A percentile compares a stretch with the other conserved stretches of the same genome.
Evolutionary conservation across 805 yeast genomes (phyloP).

Genomic region (Spathaspora arborariae): DNA sequence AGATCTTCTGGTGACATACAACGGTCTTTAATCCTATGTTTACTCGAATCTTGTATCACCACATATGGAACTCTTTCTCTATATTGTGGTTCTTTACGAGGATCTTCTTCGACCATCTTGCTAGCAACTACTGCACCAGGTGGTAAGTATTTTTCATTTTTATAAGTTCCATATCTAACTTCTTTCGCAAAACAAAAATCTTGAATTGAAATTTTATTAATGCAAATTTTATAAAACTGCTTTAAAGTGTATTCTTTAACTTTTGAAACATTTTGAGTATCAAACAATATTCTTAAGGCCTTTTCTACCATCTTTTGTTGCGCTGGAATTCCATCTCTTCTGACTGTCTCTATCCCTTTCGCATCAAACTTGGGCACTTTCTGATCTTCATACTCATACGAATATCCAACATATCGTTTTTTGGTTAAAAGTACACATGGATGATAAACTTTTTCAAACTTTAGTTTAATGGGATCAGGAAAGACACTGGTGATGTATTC

Average conservation of each 20-base stretch:
- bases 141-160: slow-evolving; percentile 68
- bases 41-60: slow-evolving; percentile 55
- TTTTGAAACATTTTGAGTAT: slow-evolving; percentile 62
- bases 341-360: slow-evolving; percentile 91
- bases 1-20: slow-evolving; percentile 77
- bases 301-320: slow-evolving; percentile 79
- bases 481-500: slow-evolving; percentile 54
- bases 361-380: slow-evolving; percentile 76
- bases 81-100: slow-evolving; percentile 79
- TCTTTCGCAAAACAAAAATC: slow-evolving; percentile 93
- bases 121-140: slow-evolving; percentile 89
- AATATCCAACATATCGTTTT: slow-evolving; percentile 87
- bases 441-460: slow-evolving; percentile 90
- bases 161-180: slow-evolving; percentile 80
- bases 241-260: slow-evolving; percentile 62
- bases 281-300: slow-evolving; percentile 64
- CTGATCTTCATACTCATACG: slow-evolving; percentile 60
- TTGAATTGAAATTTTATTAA: slow-evolving; percentile 61
- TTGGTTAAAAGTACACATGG: slow-evolving; percentile 78
- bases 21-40: slow-evolving; percentile 66
- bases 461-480: slow-evolving; percentile 78
- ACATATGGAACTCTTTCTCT: slow-evolving; percentile 85
- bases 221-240: slow-evolving; percentile 64
- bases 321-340: slow-evolving; percentile 94
- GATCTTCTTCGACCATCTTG: slow-evolving; percentile 58